These are phyloP conservation scores for Herpetomonas tarakana DNA, from an alignment of 208 protist species.

Conservation along the genomic window DNA sequence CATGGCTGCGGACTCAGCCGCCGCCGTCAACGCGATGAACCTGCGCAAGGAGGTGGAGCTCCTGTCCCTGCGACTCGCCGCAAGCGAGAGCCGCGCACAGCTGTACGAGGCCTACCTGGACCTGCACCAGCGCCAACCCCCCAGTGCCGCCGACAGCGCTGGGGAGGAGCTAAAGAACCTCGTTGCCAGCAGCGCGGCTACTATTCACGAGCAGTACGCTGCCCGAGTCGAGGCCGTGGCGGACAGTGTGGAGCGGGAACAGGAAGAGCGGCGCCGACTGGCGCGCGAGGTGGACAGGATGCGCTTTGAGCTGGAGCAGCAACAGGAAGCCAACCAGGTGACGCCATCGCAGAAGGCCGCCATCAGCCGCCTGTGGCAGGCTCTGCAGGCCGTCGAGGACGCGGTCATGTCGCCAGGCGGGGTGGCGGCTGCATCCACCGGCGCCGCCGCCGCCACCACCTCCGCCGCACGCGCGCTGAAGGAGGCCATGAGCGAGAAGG, in stretches of 20 bases:
- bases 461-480: not conserved
- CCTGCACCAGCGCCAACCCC: not conserved
- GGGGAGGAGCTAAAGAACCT: not conserved
- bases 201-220: slow-evolving; percentile 24
- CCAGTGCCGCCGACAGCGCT: not conserved
- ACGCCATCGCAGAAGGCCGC: slow-evolving; percentile 18
- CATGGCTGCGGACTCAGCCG: not conserved
- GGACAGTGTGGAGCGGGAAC: slow-evolving; percentile 30
- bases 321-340: slow-evolving; percentile 23
- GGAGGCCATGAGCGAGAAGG: not conserved
- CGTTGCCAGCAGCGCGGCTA: not conserved
- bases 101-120: not conserved
- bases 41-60: not conserved
- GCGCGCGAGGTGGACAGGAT: slow-evolving; percentile 50
- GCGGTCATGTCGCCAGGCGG: too few species aligned
- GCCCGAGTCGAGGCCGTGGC: slow-evolving; percentile 22
- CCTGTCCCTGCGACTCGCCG: not conserved
- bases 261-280: slow-evolving; percentile 33
- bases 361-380: slow-evolving; percentile 45
- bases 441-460: not conserved
- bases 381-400: slow-evolving; percentile 41
- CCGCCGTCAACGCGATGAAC: too few species aligned
- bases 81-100: not conserved
- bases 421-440: too few species aligned
- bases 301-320: slow-evolving; percentile 44